These are phyloP conservation scores for Colletotrichum sp. DNA, from an alignment of 2,329 filamentous ascomycete genomes.

Conservation along the genomic window DNA sequence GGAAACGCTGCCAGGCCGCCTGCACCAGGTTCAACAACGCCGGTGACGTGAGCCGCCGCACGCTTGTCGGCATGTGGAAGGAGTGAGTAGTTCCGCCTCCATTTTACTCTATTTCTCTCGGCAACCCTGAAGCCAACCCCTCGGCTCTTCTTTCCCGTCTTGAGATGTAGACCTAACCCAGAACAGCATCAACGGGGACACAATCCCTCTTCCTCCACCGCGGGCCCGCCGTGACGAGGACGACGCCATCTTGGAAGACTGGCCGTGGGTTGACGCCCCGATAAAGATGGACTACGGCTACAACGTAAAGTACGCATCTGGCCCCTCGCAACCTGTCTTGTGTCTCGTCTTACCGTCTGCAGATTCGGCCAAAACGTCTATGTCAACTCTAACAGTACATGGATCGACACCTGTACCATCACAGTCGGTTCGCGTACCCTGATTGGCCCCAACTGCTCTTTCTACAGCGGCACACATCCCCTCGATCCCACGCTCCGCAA, in stretches of 20 bases:
- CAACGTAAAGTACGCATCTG: constrained; percentile 62
- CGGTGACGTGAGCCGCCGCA: constrained; percentile 63
- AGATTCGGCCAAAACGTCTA: constrained; percentile 73
- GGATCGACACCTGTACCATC: constrained; percentile 78
- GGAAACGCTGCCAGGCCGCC: constrained; percentile 67
- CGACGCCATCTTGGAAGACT: constrained; percentile 63
- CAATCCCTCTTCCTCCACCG: constrained; percentile 65
- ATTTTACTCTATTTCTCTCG: neutral
- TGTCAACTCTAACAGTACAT: constrained; percentile 75
- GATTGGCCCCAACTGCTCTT: constrained; percentile 76
- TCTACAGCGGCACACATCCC: constrained; percentile 80
- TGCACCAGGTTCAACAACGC: constrained; percentile 68
- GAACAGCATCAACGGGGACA: constrained; percentile 65
- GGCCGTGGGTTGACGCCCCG: constrained; percentile 74
- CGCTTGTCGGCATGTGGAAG: constrained; percentile 70
- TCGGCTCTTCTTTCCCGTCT: neutral
- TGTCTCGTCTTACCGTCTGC: neutral
- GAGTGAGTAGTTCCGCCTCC: constrained; percentile 57
- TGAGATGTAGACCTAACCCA: neutral
- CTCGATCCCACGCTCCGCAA: constrained; percentile 76
- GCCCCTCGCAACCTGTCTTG: neutral
- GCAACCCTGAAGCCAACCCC: neutral
- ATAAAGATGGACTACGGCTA: constrained; percentile 79
- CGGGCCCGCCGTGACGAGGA: constrained; percentile 66
- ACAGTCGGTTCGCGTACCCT: constrained; percentile 79